phyloP scores from a whole-genome alignment of 31 red algal species.

The Bonnemaisonia californica region DNA sequence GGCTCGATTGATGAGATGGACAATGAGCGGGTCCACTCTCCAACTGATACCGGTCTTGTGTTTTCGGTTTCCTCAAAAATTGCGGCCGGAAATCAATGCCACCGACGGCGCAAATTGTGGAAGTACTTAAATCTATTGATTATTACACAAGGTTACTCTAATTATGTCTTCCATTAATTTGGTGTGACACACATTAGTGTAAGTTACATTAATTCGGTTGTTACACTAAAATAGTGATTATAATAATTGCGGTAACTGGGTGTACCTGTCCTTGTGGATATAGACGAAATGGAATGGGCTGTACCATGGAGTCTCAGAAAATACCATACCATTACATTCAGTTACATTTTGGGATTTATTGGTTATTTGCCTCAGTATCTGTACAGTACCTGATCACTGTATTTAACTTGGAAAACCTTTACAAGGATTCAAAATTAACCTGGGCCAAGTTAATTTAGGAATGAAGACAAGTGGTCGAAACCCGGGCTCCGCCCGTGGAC shows the following conservation, averaged over 20 bases:
- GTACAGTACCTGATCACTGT: too few species aligned
- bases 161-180: not conserved
- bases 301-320: too few species aligned
- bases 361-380: too few species aligned
- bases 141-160: slow-evolving; percentile 3
- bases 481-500: too few species aligned
- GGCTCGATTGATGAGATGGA: not conserved
- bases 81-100: not conserved
- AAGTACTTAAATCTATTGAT: not conserved
- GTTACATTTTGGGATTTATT: too few species aligned
- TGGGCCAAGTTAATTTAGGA: too few species aligned
- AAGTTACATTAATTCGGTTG: slow-evolving; percentile 24
- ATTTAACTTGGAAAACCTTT: too few species aligned
- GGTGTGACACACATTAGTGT: slow-evolving; percentile 16
- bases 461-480: too few species aligned
- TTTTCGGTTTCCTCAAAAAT: not conserved
- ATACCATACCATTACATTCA: too few species aligned
- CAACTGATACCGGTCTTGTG: not conserved
- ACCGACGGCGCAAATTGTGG: not conserved
- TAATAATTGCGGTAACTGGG: slow-evolving; percentile 3
- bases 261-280: too few species aligned
- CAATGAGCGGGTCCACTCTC: not conserved
- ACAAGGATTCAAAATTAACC: too few species aligned
- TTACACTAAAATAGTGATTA: slow-evolving; percentile 19
- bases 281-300: too few species aligned